phyloP scores from a whole-genome alignment of 2,329 filamentous ascomycete genomes.

The Talaromyces marneffei region DNA sequence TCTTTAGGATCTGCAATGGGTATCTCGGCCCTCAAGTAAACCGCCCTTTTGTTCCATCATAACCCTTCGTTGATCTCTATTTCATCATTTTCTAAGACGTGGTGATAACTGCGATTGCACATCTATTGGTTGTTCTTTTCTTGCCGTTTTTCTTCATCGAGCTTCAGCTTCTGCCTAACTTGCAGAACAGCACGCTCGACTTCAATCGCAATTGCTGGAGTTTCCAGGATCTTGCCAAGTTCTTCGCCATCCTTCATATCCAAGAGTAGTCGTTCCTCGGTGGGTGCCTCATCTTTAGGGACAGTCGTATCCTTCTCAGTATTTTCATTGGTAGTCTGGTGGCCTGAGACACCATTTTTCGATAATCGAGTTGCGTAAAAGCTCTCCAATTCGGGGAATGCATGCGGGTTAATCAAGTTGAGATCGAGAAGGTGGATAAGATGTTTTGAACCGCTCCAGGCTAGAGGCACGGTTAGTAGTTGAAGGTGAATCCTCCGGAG shows the following conservation, averaged over 20 bases:
- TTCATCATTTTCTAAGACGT: neutral
- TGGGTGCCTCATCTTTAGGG: constrained; percentile 25
- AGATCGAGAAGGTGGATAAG: constrained; percentile 74
- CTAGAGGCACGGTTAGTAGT: constrained; percentile 35
- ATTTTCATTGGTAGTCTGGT: neutral
- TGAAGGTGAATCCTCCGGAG: neutral
- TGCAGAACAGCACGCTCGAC: constrained; percentile 72
- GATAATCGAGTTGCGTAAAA: constrained; percentile 56
- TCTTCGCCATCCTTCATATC: constrained; percentile 48
- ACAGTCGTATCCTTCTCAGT: neutral
- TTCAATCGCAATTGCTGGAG: constrained; percentile 66
- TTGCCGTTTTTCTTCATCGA: constrained; percentile 14
- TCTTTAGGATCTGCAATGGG: neutral
- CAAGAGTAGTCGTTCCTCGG: constrained; percentile 44
- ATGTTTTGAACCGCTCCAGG: constrained; percentile 76
- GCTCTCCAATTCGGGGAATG: constrained; percentile 65
- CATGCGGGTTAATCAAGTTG: constrained; percentile 59
- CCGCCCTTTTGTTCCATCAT: neutral
- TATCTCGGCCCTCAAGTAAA: neutral
- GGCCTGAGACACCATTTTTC: neutral
- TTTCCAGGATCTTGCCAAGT: constrained; percentile 57
- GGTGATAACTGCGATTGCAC: neutral
- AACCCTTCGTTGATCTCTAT: neutral
- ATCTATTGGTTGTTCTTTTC: neutral
- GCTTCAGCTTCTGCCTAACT: constrained; percentile 45